Evolutionary conservation across 768 basidiomycete genomes (phyloP).

Genomic region (Xerocomus potaroensis): DNA sequence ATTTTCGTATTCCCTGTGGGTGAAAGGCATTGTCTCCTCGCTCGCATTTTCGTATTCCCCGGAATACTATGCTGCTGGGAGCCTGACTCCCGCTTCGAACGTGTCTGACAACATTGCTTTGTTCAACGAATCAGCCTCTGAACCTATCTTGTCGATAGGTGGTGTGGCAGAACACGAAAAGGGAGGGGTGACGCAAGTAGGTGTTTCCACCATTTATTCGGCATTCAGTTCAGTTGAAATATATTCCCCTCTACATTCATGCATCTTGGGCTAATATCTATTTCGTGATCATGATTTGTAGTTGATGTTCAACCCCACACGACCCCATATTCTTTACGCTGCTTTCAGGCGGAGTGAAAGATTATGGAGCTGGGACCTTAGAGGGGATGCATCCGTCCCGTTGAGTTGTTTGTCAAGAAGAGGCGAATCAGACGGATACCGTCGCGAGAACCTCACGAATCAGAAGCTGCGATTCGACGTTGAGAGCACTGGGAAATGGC

Average conservation of each 20-base stretch:
- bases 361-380: constrained; percentile 78
- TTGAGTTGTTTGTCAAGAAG: constrained; percentile 32
- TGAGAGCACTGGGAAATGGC: constrained; percentile 58
- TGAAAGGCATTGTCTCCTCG: constrained; percentile 80
- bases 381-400: constrained; percentile 47
- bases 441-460: constrained; percentile 45
- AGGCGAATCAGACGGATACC: not conserved
- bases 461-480: constrained; percentile 79
- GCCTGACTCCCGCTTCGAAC: constrained; percentile 48
- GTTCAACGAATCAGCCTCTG: constrained; percentile 56
- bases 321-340: constrained; percentile 72
- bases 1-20: constrained; percentile 3
- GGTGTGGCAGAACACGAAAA: constrained; percentile 40
- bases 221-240: not conserved
- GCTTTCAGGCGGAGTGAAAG: constrained; percentile 59
- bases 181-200: constrained; percentile 48
- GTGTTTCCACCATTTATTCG: not conserved
- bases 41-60: constrained; percentile 69
- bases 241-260: not conserved
- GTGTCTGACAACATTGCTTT: constrained; percentile 55
- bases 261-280: no score
- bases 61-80: constrained; percentile 78
- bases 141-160: constrained; percentile 59
- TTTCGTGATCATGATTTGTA: constrained; percentile 21
- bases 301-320: constrained; percentile 74